Conservation (phyloP, 2,329 filamentous ascomycete species). For the Emergomyces africanus region DNA sequence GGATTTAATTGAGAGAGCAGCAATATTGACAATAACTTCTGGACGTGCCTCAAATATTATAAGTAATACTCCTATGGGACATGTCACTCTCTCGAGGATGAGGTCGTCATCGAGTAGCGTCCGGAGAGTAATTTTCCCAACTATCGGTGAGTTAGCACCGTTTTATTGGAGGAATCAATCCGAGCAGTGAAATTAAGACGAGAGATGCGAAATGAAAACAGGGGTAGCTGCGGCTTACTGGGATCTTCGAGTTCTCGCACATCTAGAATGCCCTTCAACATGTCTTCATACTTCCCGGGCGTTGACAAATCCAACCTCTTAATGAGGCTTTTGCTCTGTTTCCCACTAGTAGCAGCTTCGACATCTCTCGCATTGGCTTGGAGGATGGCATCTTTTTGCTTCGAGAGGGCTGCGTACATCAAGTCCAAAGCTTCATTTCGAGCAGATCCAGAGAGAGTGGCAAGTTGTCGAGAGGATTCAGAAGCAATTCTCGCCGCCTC, state of each 20-base stretch:
- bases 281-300: conserved; percentile 90
- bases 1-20: conserved; percentile 88
- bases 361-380: conserved; percentile 79
- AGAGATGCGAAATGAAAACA: neutral
- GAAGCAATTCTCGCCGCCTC: conserved; percentile 70
- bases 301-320: conserved; percentile 78
- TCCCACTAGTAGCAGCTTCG: conserved; percentile 57
- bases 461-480: conserved; percentile 67
- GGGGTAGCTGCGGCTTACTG: conserved; percentile 41
- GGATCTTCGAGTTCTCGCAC: conserved; percentile 77
- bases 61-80: conserved; percentile 91
- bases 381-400: conserved; percentile 61
- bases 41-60: conserved; percentile 98
- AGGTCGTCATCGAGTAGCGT: conserved; percentile 80
- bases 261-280: conserved; percentile 89
- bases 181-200: too few relatives aligned
- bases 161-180: too few relatives aligned
- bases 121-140: conserved; percentile 71
- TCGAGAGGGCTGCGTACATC: conserved; percentile 64
- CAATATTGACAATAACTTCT: conserved; percentile 97
- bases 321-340: conserved; percentile 68
- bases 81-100: conserved; percentile 74
- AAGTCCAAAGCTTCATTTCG: conserved; percentile 76
- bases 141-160: conserved; percentile 30
- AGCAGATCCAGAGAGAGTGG: conserved; percentile 59